phyloP scores from a whole-genome alignment of 2,329 filamentous ascomycete genomes.

The Coniella lustricola region DNA sequence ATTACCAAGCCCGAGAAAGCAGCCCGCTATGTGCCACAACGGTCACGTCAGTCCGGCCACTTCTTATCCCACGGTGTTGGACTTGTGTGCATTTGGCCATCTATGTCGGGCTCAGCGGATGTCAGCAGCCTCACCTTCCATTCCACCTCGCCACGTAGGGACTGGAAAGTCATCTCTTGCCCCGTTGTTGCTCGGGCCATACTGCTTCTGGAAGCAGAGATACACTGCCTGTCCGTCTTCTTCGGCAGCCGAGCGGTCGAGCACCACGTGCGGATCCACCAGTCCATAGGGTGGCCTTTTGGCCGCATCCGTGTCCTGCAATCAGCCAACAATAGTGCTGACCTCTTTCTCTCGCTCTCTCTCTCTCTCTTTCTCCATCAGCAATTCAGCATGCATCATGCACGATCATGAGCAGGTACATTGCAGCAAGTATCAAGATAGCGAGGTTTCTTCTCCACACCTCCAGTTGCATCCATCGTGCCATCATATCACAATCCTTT shows the following conservation, averaged over 20 bases:
- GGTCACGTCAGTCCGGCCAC: neutral
- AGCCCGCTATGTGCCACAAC: neutral
- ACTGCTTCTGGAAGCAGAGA: neutral
- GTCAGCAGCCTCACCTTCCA: too few species aligned
- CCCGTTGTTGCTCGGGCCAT: neutral
- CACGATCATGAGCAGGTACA: too few species aligned
- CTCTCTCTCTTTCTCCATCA: too few species aligned
- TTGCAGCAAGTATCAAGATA: neutral
- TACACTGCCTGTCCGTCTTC: neutral
- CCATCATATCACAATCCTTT: too few species aligned
- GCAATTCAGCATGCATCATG: too few species aligned
- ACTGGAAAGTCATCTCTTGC: neutral
- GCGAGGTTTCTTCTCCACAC: neutral
- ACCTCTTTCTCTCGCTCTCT: too few species aligned
- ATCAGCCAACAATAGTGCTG: too few species aligned
- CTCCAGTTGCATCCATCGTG: too few species aligned
- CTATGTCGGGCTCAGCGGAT: too few species aligned
- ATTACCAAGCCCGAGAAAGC: neutral
- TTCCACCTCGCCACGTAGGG: too few species aligned
- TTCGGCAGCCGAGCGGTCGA: neutral
- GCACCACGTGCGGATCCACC: neutral
- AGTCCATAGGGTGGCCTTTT: neutral
- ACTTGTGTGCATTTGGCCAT: too few species aligned
- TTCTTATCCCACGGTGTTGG: neutral
- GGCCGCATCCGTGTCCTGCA: neutral